Evolutionary conservation across 1,139 yeast genomes (phyloP).

Genomic region (Pichia norvegensis): DNA sequence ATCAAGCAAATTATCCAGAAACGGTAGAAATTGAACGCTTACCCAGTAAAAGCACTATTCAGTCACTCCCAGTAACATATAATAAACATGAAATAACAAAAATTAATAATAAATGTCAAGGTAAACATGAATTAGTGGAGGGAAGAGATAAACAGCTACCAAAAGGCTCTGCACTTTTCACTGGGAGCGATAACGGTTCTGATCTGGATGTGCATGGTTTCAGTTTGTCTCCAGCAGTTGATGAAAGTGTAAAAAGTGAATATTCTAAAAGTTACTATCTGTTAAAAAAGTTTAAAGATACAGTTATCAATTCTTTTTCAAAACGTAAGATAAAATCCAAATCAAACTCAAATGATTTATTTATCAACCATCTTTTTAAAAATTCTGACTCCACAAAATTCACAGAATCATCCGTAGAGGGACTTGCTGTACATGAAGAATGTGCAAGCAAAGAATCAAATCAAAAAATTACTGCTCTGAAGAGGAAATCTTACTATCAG

Average conservation of each 20-base stretch:
- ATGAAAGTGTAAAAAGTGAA: conserved; percentile 3
- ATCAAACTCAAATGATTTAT: too few species aligned
- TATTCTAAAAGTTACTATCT: background rate
- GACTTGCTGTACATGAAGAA: too few species aligned
- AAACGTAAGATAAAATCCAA: background rate
- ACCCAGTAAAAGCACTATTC: background rate
- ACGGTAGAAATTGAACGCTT: background rate
- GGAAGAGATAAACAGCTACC: background rate
- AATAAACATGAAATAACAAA: background rate
- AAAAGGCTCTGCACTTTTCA: background rate
- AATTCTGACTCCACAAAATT: background rate
- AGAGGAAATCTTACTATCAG: background rate
- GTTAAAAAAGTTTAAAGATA: too few species aligned
- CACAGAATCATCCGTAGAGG: background rate
- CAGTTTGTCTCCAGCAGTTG: background rate
- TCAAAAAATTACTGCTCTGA: too few species aligned
- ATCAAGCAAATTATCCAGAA: background rate
- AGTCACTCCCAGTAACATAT: background rate
- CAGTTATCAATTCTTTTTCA: background rate
- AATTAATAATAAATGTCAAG: too few species aligned
- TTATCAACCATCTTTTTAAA: too few species aligned
- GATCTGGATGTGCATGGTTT: background rate
- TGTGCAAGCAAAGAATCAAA: too few species aligned
- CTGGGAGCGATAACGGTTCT: background rate
- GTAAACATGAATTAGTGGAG: too few species aligned